Conservation (phyloP, 257 asterid genomes). For the Haberlea rhodopensis region DNA sequence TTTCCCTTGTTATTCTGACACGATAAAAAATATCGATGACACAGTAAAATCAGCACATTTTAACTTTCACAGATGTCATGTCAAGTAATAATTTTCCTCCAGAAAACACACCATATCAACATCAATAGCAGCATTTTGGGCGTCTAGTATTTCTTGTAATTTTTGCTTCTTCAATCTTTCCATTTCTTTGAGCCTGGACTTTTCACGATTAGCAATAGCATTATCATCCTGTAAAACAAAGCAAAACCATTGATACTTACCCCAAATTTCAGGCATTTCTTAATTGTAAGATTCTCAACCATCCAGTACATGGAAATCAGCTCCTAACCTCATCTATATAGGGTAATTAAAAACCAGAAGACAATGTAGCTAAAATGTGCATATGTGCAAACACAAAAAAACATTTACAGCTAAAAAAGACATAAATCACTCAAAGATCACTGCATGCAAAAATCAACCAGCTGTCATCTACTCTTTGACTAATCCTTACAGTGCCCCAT, state of each 20-base stretch:
- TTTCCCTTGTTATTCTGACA: slow-evolving; percentile 85
- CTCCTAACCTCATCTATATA: background rate
- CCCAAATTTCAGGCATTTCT: background rate
- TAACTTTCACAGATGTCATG: background rate
- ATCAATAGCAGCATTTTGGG: slow-evolving; percentile 92
- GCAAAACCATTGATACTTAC: background rate
- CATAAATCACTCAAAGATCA: background rate
- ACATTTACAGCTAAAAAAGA: background rate
- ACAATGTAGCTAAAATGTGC: background rate
- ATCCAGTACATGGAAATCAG: background rate
- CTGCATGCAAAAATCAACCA: background rate
- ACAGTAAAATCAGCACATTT: background rate
- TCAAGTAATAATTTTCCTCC: background rate
- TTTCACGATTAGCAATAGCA: slow-evolving; percentile 61
- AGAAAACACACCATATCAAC: slow-evolving; percentile 79
- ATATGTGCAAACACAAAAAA: background rate
- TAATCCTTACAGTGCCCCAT: background rate
- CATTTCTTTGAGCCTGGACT: slow-evolving; percentile 72
- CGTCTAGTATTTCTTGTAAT: slow-evolving; percentile 78
- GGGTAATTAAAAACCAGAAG: background rate
- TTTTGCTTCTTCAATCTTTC: slow-evolving; percentile 78
- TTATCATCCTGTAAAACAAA: slow-evolving; percentile 51
- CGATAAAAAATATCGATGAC: slow-evolving; percentile 23
- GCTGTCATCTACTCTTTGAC: background rate
- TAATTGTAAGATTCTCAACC: background rate